Evolutionary conservation across 768 basidiomycete genomes (phyloP), one percentile per base, ranked within the genome.

Genomic region (Lanmaoa rubissima): DNA sequence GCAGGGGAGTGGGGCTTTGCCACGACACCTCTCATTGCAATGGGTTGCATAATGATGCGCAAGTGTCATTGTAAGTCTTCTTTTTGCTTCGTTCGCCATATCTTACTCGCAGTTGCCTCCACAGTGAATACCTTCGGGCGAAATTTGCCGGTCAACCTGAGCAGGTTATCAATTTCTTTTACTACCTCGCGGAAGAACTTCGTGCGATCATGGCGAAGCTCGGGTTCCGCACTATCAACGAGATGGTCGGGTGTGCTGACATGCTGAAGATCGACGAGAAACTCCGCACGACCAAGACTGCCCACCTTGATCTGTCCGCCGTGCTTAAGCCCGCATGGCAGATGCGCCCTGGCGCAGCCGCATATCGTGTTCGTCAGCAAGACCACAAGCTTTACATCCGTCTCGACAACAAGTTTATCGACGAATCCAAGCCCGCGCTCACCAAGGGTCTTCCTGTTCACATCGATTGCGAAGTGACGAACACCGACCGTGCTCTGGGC

Each of bases 41-140:
- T 98, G 94, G 96, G 96, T 35, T 98, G 96, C 72, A 97, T 98
- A 71, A 98, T 98, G 96, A 95, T 98, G 92, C 83, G 94, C 70
- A 93, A 92, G 71, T 94, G 91, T 65, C 93, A 92, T 65, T 71
- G 91, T 92, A 72, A 66, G 87, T 82, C 53, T 48, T 81, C 53
- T 41, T 36, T 42, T 48, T 49, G 9, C 21, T 46, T 39, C 19
- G 16, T 38, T 41, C 42, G 16, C 41, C 38, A 26, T 40, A 13
- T 43, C 31, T 38, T 38, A 10, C 57, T 65, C 34, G 69, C 58
- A 31, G 26, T 32, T 11, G 12, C 54, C 26, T 57, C 50, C 53
- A 8, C 50, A 92, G 90, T 93, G 68, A 96, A 97, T 71, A 97
- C 96, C 36, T 98, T 53, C 93, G 96, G 54, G 85, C 94, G 58